Conservation (phyloP, 129 eudicot species). For the Rutidosis leptorrhynchoides region DNA sequence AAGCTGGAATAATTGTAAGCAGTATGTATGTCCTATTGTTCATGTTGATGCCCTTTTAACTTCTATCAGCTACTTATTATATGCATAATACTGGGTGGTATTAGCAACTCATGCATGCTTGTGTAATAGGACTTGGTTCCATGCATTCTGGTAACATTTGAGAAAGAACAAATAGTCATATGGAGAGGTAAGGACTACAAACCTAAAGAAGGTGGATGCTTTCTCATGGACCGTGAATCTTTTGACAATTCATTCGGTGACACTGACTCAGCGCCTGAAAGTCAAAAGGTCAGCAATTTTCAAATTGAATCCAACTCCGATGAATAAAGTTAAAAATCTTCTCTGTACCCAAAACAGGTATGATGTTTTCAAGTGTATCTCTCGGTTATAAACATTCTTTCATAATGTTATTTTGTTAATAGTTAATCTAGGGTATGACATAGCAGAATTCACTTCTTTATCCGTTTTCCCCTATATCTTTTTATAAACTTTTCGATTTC, state of each 20-base stretch:
- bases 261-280: slow-evolving; percentile 16
- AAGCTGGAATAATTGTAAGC: not conserved
- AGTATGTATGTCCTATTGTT: not conserved
- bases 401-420: slow-evolving; percentile 2
- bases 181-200: slow-evolving; percentile 72
- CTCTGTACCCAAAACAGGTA: not conserved
- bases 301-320: slow-evolving; percentile 36
- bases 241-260: slow-evolving; percentile 36
- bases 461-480: not conserved
- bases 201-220: slow-evolving; percentile 55
- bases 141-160: slow-evolving; percentile 80
- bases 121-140: slow-evolving; percentile 77
- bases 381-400: not conserved
- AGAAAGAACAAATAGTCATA: slow-evolving; percentile 85
- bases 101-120: not conserved
- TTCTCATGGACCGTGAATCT: slow-evolving; percentile 48
- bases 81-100: not conserved
- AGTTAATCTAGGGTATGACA: not conserved
- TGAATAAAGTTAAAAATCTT: slow-evolving; percentile 27
- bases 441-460: not conserved
- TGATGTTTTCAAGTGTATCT: not conserved
- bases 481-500: no score
- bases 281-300: slow-evolving; percentile 17
- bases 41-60: not conserved
- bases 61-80: not conserved